Conservation (phyloP, 345 rosid species). For the Limnanthes douglasii region DNA sequence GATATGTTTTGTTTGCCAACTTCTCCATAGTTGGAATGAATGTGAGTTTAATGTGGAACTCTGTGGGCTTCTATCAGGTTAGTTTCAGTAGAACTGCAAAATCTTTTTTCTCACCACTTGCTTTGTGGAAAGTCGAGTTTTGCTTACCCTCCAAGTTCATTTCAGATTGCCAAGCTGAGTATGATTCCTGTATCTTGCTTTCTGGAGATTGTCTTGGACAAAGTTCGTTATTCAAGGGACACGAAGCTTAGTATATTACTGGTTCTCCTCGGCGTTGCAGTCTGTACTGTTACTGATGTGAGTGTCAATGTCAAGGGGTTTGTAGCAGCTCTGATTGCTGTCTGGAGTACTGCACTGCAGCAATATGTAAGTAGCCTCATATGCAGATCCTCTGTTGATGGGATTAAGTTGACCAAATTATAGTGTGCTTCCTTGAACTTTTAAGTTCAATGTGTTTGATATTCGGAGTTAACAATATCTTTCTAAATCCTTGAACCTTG, state of each 20-base stretch:
- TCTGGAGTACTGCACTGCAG: slow-evolving; percentile 97
- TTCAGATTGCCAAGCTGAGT: slow-evolving; percentile 93
- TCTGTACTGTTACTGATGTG: slow-evolving; percentile 97
- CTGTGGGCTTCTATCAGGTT: slow-evolving; percentile 99
- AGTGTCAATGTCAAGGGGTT: slow-evolving; percentile 92
- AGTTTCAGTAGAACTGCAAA: slow-evolving; percentile 1
- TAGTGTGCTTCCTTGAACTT: no score
- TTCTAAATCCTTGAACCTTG: no score
- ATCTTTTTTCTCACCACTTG: background rate
- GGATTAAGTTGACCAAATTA: background rate
- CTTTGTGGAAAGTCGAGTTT: background rate
- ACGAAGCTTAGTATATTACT: slow-evolving; percentile 89
- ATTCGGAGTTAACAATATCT: no score
- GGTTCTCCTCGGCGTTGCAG: slow-evolving; percentile 94
- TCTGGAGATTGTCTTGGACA: slow-evolving; percentile 87
- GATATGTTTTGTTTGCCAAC: slow-evolving; percentile 83
- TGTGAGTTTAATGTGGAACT: slow-evolving; percentile 97
- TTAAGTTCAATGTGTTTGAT: no score
- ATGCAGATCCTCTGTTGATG: background rate
- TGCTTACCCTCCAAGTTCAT: slow-evolving; percentile 3
- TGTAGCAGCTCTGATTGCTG: slow-evolving; percentile 78
- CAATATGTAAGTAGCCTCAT: slow-evolving; percentile 66
- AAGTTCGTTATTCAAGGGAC: slow-evolving; percentile 84
- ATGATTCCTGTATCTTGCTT: slow-evolving; percentile 98
- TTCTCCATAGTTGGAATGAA: slow-evolving; percentile 99